A percentile compares a stretch with the other conserved stretches of the same genome.
These are phyloP conservation scores for Candida corydali DNA, from an alignment of 805 yeast species.

Conservation along the genomic window DNA sequence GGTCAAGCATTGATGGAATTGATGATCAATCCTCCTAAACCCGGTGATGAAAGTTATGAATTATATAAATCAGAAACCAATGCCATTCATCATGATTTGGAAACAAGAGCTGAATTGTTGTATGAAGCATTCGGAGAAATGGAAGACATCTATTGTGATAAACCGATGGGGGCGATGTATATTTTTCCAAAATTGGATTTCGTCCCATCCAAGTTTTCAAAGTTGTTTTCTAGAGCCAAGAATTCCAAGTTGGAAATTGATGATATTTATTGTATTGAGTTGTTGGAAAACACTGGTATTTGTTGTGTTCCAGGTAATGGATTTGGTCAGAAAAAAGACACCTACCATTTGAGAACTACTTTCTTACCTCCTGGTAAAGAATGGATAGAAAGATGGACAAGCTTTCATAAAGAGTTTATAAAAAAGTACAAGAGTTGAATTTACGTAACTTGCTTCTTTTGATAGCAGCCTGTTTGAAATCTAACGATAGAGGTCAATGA, in stretches of 20 bases:
- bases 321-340: constrained; percentile 87
- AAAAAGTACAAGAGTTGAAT: constrained; percentile 39
- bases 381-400: constrained; percentile 76
- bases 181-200: constrained; percentile 77
- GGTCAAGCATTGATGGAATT: constrained; percentile 93
- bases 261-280: constrained; percentile 81
- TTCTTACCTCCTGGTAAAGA: constrained; percentile 93
- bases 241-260: constrained; percentile 62
- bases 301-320: constrained; percentile 98
- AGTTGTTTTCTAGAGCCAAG: constrained; percentile 60
- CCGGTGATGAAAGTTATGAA: constrained; percentile 73
- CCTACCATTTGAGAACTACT: constrained; percentile 92
- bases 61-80: constrained; percentile 59
- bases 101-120: constrained; percentile 58
- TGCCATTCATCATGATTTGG: constrained; percentile 58
- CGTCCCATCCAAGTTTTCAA: constrained; percentile 41
- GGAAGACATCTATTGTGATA: constrained; percentile 82
- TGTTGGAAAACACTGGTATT: constrained; percentile 85
- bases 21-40: constrained; percentile 87
- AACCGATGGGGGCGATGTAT: constrained; percentile 98
- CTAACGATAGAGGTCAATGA: no score
- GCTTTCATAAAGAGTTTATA: constrained; percentile 75
- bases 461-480: no score
- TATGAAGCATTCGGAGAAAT: constrained; percentile 68
- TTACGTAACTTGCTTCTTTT: no score